Evolutionary conservation across 83 land plant genomes (phyloP).

Genomic region (Picea abies): DNA sequence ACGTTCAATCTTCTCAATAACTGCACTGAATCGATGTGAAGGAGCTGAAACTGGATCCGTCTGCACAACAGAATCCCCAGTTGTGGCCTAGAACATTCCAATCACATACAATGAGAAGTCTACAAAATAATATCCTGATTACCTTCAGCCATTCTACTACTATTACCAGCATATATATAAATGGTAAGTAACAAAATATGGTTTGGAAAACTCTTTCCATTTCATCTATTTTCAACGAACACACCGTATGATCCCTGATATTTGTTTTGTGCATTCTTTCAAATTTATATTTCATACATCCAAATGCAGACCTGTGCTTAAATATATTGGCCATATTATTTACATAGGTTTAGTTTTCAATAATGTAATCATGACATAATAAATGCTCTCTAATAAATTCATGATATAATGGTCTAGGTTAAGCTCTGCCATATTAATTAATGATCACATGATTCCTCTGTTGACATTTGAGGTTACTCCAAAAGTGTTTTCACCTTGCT

Average conservation of each 20-base stretch:
- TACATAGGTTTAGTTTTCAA: too few species aligned
- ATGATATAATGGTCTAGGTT: too few species aligned
- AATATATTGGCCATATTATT: too few species aligned
- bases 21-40: constrained; percentile 83
- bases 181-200: not conserved
- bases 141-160: not conserved
- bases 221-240: not conserved
- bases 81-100: constrained; percentile 15
- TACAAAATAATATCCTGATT: not conserved
- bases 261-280: too few species aligned
- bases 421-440: too few species aligned
- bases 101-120: not conserved
- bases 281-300: too few species aligned
- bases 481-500: too few species aligned
- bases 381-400: too few species aligned
- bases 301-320: too few species aligned
- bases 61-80: constrained; percentile 9
- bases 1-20: constrained; percentile 96
- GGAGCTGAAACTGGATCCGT: constrained; percentile 52
- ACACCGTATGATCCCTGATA: not conserved
- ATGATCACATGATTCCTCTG: too few species aligned
- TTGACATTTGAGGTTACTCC: too few species aligned
- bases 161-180: not conserved
- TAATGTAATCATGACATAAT: too few species aligned
- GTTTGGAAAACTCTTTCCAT: not conserved